Conservation (phyloP, 768 basidiomycete species). For the Rhodotorula taiwanensis region DNA sequence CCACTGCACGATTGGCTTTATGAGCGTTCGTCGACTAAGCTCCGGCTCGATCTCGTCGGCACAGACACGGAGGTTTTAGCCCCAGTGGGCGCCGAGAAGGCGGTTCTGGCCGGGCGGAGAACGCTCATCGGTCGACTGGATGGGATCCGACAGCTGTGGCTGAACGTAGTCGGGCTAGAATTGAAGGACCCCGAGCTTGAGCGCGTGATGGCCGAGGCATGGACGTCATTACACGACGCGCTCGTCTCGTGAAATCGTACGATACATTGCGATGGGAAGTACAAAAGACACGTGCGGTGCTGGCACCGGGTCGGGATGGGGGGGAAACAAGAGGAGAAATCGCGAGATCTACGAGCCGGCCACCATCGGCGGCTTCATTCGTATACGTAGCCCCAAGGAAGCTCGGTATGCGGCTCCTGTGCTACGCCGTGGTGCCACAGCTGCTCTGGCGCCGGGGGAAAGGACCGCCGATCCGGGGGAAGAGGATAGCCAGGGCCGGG, state of each 20-base stretch:
- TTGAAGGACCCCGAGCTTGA: background rate
- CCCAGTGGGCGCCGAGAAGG: background rate
- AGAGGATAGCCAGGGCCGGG: no score
- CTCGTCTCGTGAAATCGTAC: background rate
- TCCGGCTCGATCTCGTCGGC: background rate
- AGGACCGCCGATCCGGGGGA: no score
- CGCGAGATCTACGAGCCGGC: no score
- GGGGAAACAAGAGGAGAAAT: no score
- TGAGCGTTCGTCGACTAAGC: constrained; percentile 1
- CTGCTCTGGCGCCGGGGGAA: no score
- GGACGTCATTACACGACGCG: no score
- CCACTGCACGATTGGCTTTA: no score
- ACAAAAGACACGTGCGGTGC: background rate
- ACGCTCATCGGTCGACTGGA: background rate
- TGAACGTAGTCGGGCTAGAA: background rate
- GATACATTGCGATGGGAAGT: background rate
- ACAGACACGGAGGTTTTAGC: background rate
- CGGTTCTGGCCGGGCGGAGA: background rate
- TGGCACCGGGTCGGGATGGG: no score
- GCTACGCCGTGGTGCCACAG: no score
- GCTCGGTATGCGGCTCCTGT: no score
- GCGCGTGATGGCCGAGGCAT: constrained; percentile 1
- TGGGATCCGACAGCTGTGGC: background rate
- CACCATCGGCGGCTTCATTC: no score
- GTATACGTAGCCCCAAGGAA: no score